Evolutionary conservation across 257 asterid genomes (phyloP), one percentile per base, ranked within the genome.

Genomic region (Verbascum thapsus): DNA sequence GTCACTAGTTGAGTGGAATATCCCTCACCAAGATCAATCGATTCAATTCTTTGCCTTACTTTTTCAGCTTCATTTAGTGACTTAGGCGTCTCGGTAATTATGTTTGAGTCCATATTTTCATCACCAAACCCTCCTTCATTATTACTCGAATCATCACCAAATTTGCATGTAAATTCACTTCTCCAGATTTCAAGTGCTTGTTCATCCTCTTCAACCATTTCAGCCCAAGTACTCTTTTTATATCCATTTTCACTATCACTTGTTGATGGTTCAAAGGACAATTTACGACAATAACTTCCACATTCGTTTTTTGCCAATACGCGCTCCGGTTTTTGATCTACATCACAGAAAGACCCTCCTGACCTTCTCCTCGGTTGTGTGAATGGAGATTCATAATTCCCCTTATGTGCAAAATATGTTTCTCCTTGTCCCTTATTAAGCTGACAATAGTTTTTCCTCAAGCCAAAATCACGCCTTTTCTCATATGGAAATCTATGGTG

Each of bases 161-260:
- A 16, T 42, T 18, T 68, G 48, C 53, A 23, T 22, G 48, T 38
- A n/a, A 45, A 50, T 44, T 26, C 67, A 15, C 40, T 59, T 55
- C 42, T 38, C 71, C 72, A 67, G 16, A 35, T 44, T 40, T 64
- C 74, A 19, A 60, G 43, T 63, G 48, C 72, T 51, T 43, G 53
- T 48, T 79, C 88, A 0, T 85, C 95, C 68, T 88, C 92, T 58
- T 90, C 97, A 66, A 81, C 97, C 83, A 81, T 80, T 66, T 85
- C 94, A 38, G 96, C 96, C 97, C 97, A 85, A 49, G n/a, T n/a
- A n/a, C 83, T 81, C 74, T 73, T 85, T 72, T 73, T 72, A 8
- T 20, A 61, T 37, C 63, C 32, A 39, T 55, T 37, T 7, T 53
- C 78, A 57, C 63, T 15, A 7, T 66, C 57, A 6, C n/a, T n/a